A percentile compares a stretch with the other conserved stretches of the same genome.
These are phyloP conservation scores for Cochlearia excelsa DNA, from an alignment of 345 rosid species.

Conservation along the genomic window DNA sequence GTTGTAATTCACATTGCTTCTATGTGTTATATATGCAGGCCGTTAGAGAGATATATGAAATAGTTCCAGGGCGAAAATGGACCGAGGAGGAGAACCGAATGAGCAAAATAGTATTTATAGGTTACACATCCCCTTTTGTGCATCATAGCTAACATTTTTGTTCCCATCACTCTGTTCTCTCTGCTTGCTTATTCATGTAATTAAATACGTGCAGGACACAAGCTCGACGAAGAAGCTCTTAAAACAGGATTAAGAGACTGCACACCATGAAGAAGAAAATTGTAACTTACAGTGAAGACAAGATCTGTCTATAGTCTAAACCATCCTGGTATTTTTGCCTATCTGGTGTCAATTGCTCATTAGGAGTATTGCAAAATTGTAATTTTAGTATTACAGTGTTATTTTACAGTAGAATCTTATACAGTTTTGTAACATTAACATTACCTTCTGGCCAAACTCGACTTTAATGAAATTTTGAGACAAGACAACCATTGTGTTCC, in stretches of 20 bases:
- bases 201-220: slow-evolving; percentile 56
- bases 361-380: slow-evolving; percentile 1
- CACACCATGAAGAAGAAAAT: slow-evolving; percentile 16
- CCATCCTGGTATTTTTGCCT: not conserved
- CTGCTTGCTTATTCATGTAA: slow-evolving; percentile 15
- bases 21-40: slow-evolving; percentile 50
- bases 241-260: slow-evolving; percentile 50
- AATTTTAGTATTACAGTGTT: slow-evolving; percentile 12
- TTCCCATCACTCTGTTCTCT: not conserved
- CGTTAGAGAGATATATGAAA: slow-evolving; percentile 90
- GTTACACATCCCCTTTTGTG: slow-evolving; percentile 35
- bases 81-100: slow-evolving; percentile 46
- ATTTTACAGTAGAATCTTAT: too few species aligned
- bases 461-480: too few species aligned
- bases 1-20: slow-evolving; percentile 16
- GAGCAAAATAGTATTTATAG: slow-evolving; percentile 83
- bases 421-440: not conserved
- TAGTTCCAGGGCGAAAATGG: slow-evolving; percentile 82
- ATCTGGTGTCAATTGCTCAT: not conserved
- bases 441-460: not conserved
- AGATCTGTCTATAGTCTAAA: not conserved
- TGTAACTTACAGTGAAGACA: slow-evolving; percentile 2
- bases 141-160: not conserved
- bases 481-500: not conserved
- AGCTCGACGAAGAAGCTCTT: slow-evolving; percentile 61